phyloP scores from a whole-genome alignment of 1,284 basidiomycete genomes.

The Sanghuangporus baumii region DNA sequence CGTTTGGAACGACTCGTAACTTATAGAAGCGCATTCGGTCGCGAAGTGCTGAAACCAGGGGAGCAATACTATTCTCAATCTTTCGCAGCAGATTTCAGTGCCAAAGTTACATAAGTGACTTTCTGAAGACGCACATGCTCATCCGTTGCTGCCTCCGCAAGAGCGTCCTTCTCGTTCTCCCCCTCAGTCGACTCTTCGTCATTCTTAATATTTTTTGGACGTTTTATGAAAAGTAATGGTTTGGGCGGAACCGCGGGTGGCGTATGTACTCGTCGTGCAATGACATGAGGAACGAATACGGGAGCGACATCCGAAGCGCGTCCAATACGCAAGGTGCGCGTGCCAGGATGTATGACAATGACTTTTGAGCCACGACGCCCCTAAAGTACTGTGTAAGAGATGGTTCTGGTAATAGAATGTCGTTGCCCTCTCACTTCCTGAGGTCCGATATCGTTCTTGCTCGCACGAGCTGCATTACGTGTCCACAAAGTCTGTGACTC shows the following conservation, averaged over 20 bases:
- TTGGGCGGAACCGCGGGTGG: slow-evolving; percentile 35
- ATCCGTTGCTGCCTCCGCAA: slow-evolving; percentile 32
- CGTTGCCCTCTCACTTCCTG: slow-evolving; percentile 34
- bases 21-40: slow-evolving; percentile 89
- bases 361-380: slow-evolving; percentile 66
- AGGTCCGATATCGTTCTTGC: slow-evolving; percentile 30
- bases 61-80: slow-evolving; percentile 70
- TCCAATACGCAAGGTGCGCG: slow-evolving; percentile 82
- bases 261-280: slow-evolving; percentile 58
- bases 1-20: slow-evolving; percentile 72
- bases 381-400: slow-evolving; percentile 25
- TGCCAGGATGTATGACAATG: slow-evolving; percentile 93
- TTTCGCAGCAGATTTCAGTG: slow-evolving; percentile 24
- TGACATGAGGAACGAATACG: slow-evolving; percentile 66
- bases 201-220: slow-evolving; percentile 38
- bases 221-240: slow-evolving; percentile 46
- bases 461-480: slow-evolving; percentile 46
- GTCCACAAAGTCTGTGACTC: slow-evolving; percentile 70
- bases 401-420: neutral
- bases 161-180: slow-evolving; percentile 41
- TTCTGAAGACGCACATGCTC: slow-evolving; percentile 48
- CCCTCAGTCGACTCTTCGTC: slow-evolving; percentile 19
- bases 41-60: slow-evolving; percentile 69
- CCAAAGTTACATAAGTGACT: neutral
- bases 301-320: slow-evolving; percentile 86